Conservation (phyloP, 805 yeast species). For the Ogataea pilisensis region DNA sequence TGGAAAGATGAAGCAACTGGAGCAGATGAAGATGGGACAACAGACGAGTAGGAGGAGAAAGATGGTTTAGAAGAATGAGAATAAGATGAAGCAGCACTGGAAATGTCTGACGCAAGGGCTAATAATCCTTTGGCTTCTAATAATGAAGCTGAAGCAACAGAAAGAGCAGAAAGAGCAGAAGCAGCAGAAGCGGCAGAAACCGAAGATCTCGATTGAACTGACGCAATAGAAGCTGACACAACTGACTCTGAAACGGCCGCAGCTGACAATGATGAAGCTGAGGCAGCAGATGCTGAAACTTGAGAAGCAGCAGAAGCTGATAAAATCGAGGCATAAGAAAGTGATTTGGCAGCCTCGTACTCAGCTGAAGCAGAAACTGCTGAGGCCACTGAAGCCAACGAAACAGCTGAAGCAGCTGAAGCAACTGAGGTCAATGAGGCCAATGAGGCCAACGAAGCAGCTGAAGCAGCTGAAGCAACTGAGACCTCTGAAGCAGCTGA, state of each 20-base stretch:
- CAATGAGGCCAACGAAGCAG: no score
- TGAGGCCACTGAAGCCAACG: constrained; percentile 17
- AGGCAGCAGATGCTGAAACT: constrained; percentile 16
- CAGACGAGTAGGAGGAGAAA: no score
- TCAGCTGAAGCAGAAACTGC: constrained; percentile 14
- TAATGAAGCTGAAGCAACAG: constrained; percentile 16
- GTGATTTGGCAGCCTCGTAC: no score
- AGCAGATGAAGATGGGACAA: constrained; percentile 12
- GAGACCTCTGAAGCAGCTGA: constrained; percentile 37
- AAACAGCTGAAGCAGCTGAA: constrained; percentile 21
- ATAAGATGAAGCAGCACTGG: constrained; percentile 16
- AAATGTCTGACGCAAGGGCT: constrained; percentile 29
- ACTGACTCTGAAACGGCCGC: constrained; percentile 13
- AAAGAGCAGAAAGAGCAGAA: constrained; percentile 6
- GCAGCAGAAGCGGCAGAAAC: constrained; percentile 7
- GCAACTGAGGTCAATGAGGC: no score
- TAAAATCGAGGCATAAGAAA: constrained; percentile 17
- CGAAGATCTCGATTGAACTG: constrained; percentile 6
- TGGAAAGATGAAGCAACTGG: constrained; percentile 9
- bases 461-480: constrained; percentile 13
- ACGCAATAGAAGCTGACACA: constrained; percentile 5
- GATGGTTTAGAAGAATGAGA: constrained; percentile 6
- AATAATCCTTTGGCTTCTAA: constrained; percentile 34
- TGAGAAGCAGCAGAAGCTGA: constrained; percentile 16
- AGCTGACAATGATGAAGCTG: constrained; percentile 18